Conservation (phyloP, 208 protist genomes). For the Leishmania gerbilli region DNA sequence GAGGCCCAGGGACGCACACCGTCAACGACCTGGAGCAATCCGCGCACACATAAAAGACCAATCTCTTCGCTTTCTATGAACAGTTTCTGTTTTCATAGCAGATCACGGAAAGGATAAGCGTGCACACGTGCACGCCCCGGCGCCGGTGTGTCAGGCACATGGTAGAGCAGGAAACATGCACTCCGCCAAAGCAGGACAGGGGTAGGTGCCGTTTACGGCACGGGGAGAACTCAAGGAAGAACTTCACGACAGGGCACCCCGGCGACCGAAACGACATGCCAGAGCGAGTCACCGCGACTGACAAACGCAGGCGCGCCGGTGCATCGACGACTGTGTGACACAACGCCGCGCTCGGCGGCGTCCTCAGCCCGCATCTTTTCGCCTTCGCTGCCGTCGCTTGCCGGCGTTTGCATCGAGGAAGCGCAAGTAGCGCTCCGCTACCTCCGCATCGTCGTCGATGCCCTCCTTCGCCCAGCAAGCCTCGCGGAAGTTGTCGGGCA, state of each 20-base stretch:
- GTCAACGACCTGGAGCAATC: not conserved
- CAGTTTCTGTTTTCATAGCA: not conserved
- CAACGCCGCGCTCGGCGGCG: not conserved
- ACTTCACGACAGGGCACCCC: not conserved
- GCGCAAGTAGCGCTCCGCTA: conserved; percentile 27
- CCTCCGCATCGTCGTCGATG: conserved; percentile 43
- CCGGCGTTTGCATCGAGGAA: conserved; percentile 8
- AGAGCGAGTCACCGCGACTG: not conserved
- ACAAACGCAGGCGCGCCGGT: not conserved
- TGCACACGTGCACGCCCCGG: not conserved
- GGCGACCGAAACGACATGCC: not conserved
- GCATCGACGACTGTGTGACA: not conserved
- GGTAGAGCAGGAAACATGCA: not conserved
- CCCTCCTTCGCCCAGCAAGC: conserved; percentile 36
- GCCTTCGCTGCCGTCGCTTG: not conserved
- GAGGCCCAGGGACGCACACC: not conserved
- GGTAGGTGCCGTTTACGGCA: not conserved
- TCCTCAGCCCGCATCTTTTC: conserved; percentile 3
- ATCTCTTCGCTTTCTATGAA: not conserved
- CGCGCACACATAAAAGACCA: not conserved
- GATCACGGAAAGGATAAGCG: not conserved
- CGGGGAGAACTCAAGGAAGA: not conserved
- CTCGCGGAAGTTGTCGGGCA: conserved; percentile 31
- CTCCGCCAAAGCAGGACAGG: not conserved
- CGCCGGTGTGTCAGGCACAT: not conserved